Conservation (phyloP, 352 stramenopile species). For the Phytopythium cucurbitacearum region DNA sequence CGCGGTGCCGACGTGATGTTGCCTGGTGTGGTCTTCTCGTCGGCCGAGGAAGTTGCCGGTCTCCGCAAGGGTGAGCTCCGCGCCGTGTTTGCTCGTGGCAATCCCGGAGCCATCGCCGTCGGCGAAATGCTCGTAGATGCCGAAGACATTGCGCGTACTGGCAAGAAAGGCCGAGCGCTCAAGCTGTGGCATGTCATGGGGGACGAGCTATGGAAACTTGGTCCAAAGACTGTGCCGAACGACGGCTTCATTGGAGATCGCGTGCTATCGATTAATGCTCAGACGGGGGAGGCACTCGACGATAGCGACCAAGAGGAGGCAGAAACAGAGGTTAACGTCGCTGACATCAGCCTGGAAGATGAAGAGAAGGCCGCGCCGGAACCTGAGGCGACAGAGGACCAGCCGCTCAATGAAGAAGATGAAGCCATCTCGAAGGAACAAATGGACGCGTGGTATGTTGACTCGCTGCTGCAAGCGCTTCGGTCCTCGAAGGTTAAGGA, state of each 20-base stretch:
- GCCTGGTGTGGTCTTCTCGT: constrained; percentile 68
- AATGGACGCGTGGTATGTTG: constrained; percentile 72
- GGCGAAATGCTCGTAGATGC: constrained; percentile 72
- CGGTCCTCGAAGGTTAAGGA: constrained; percentile 50
- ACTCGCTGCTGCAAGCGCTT: constrained; percentile 62
- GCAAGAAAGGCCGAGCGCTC: constrained; percentile 66
- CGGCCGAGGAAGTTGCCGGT: constrained; percentile 36
- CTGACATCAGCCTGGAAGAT: constrained; percentile 21
- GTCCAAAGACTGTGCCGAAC: constrained; percentile 60
- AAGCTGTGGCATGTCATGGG: constrained; percentile 68
- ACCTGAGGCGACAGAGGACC: constrained; percentile 8
- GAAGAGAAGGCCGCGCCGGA: constrained; percentile 26
- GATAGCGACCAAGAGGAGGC: constrained; percentile 7
- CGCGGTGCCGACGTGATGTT: constrained; percentile 83
- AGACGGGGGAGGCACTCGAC: constrained; percentile 9
- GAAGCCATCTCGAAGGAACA: constrained; percentile 47
- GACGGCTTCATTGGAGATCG: constrained; percentile 47
- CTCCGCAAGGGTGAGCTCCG: constrained; percentile 67
- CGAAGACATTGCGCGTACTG: constrained; percentile 40
- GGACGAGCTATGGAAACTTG: constrained; percentile 76
- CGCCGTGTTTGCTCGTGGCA: constrained; percentile 66
- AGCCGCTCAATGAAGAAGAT: constrained; percentile 6
- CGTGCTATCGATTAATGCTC: constrained; percentile 22
- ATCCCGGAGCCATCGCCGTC: constrained; percentile 72
- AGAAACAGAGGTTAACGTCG: constrained; percentile 23